phyloP scores from a whole-genome alignment of 2,329 filamentous ascomycete species.

The Colletotrichum eremochloae region DNA sequence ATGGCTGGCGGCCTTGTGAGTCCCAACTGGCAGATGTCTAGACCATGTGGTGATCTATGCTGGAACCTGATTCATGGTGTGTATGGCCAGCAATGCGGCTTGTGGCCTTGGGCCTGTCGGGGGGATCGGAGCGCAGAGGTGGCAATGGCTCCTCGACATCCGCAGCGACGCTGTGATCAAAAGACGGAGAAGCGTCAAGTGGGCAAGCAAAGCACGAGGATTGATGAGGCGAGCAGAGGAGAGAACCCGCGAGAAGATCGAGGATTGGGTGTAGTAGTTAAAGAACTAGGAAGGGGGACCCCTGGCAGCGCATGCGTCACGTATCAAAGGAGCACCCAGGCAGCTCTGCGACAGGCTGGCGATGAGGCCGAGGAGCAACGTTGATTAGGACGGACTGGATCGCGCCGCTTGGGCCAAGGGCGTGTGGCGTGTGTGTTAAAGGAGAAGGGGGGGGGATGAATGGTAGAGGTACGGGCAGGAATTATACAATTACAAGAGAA shows the following conservation, averaged over 20 bases:
- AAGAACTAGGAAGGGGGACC: constrained; percentile 38
- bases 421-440: neutral
- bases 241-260: constrained; percentile 28
- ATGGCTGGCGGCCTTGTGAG: constrained; percentile 8
- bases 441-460: neutral
- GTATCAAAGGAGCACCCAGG: constrained; percentile 42
- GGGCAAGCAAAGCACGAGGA: constrained; percentile 25
- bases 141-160: constrained; percentile 26
- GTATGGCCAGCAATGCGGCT: constrained; percentile 53
- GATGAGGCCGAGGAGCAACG: constrained; percentile 34
- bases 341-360: constrained; percentile 42
- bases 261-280: constrained; percentile 40
- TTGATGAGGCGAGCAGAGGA: constrained; percentile 27
- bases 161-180: constrained; percentile 18
- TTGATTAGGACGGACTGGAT: constrained; percentile 36
- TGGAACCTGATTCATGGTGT: constrained; percentile 46
- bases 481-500: constrained; percentile 33
- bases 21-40: constrained; percentile 31
- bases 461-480: constrained; percentile 12
- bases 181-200: constrained; percentile 23
- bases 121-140: constrained; percentile 17
- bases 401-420: constrained; percentile 30
- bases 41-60: constrained; percentile 43
- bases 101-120: constrained; percentile 39
- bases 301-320: constrained; percentile 43